These are phyloP conservation scores for Phytopythium oedochilum DNA, from an alignment of 352 stramenopile genomes.

Conservation along the genomic window DNA sequence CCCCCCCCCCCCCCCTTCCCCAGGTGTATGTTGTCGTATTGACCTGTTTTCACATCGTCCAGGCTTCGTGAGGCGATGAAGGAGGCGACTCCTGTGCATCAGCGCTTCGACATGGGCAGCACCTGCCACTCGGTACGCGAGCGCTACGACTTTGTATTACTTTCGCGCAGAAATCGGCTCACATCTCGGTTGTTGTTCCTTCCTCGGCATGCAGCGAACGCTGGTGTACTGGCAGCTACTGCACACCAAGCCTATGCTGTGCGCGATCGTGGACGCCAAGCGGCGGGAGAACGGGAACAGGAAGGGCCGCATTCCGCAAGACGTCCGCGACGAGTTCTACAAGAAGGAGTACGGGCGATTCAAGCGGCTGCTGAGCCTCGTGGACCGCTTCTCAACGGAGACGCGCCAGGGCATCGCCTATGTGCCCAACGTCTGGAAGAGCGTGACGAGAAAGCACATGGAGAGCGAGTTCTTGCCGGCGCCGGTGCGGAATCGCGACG, in stretches of 20 bases:
- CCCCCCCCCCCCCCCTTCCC: too few relatives aligned
- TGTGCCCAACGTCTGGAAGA: constrained; percentile 72
- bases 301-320: constrained; percentile 38
- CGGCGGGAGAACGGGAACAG: constrained; percentile 28
- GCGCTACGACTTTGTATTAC: not conserved
- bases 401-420: constrained; percentile 20
- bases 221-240: constrained; percentile 76
- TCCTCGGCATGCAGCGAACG: constrained; percentile 33
- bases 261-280: constrained; percentile 65
- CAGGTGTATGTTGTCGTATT: not conserved
- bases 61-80: constrained; percentile 36
- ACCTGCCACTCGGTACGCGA: constrained; percentile 70
- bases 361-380: constrained; percentile 52
- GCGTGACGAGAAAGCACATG: constrained; percentile 32
- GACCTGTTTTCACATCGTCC: constrained; percentile 5
- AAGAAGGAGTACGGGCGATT: constrained; percentile 74
- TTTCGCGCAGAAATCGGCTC: not conserved
- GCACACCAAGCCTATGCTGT: constrained; percentile 81
- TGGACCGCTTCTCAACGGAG: constrained; percentile 66
- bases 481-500: not conserved
- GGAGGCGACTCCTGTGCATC: constrained; percentile 19
- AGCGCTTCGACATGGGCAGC: constrained; percentile 68
- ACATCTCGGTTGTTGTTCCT: not conserved
- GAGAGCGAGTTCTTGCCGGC: constrained; percentile 48
- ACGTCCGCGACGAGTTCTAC: constrained; percentile 35